Evolutionary conservation across 192 early-diverging fungal genomes (phyloP), one percentile per base, ranked within the genome.

Genomic region (Coemansia sp.): DNA sequence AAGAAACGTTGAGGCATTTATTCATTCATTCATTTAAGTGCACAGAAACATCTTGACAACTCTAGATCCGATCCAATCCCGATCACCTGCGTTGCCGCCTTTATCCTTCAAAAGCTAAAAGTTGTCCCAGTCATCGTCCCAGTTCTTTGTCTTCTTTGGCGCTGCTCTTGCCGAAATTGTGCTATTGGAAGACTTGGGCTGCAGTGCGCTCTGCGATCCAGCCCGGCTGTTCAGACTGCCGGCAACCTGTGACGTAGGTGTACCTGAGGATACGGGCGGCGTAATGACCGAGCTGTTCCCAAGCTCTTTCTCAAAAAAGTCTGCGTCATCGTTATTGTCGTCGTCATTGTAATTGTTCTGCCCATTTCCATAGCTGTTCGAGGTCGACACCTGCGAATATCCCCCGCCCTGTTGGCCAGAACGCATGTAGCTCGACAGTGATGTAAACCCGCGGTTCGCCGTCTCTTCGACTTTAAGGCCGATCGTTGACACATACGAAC

Each of bases 401-500:
- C 64, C 41, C 21, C 23, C 19, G 30, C 58, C 47, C 22, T 57
- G 53, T 53, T 71, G 69, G 5, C 69, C 69, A 18, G 61, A 55
- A 13, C 69, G 61, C 62, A 71, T 64, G 34, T 71, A 71, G 5
- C 46, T 55, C 11, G 69, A 71, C 12, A 71, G 49, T 13, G 69
- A 71, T 1, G 62, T 61, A 37, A 71, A 71, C 3, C 69, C 69
- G 5, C 69, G 62, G 47, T 53, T 71, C 8, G 69, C 69, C 10
- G 63, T 57, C 40, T 71, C 69, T 27, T 71, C 69, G 30, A 65
- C 45, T 55, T 65, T 71, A 17, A 60, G 49, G 17, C 81, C 70
- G 52, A 89, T 64, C 7, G 81, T 69, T 9, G 80, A 72, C 19
- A 86, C 85, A 64, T 89, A 89, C 5, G 80, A 81, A 12, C 70